These are phyloP conservation scores for Talaromyces verruculosus DNA, from an alignment of 2,329 filamentous ascomycete genomes.

Conservation along the genomic window DNA sequence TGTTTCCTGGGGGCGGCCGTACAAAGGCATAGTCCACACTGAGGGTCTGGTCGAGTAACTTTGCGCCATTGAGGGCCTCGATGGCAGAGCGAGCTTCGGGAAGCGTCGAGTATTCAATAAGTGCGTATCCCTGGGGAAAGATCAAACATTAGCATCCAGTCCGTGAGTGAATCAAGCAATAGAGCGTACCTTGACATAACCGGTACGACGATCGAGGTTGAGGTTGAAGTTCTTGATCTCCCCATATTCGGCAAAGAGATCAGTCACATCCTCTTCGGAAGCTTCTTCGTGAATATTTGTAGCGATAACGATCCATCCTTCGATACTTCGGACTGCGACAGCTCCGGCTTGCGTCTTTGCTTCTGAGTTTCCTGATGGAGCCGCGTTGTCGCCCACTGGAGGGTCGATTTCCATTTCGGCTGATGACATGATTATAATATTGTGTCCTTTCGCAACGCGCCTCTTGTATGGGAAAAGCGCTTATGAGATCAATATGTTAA, in stretches of 20 bases:
- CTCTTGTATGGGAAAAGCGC: background rate
- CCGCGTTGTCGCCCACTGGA: conserved; percentile 36
- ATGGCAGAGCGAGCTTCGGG: conserved; percentile 64
- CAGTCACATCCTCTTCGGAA: conserved; percentile 65
- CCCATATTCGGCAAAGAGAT: conserved; percentile 65
- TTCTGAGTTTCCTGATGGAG: conserved; percentile 36
- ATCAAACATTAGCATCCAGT: background rate
- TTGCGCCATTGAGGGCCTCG: conserved; percentile 59
- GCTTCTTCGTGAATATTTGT: conserved; percentile 70
- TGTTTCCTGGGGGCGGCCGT: conserved; percentile 54
- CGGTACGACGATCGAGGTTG: conserved; percentile 65
- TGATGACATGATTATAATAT: conserved; percentile 34
- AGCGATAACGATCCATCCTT: conserved; percentile 68
- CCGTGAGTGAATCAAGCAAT: background rate
- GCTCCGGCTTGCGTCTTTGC: conserved; percentile 47
- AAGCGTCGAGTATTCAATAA: conserved; percentile 66
- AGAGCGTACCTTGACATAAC: conserved; percentile 63
- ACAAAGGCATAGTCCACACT: conserved; percentile 67
- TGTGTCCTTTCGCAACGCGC: background rate
- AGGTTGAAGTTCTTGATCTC: conserved; percentile 68
- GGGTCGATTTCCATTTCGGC: conserved; percentile 49
- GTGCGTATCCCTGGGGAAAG: conserved; percentile 58
- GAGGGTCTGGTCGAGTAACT: conserved; percentile 66
- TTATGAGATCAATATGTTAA: too few species aligned
- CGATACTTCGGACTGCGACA: conserved; percentile 64